Conservation (phyloP, 2,329 filamentous ascomycete genomes). For the Nannizziopsis barbatae region DNA sequence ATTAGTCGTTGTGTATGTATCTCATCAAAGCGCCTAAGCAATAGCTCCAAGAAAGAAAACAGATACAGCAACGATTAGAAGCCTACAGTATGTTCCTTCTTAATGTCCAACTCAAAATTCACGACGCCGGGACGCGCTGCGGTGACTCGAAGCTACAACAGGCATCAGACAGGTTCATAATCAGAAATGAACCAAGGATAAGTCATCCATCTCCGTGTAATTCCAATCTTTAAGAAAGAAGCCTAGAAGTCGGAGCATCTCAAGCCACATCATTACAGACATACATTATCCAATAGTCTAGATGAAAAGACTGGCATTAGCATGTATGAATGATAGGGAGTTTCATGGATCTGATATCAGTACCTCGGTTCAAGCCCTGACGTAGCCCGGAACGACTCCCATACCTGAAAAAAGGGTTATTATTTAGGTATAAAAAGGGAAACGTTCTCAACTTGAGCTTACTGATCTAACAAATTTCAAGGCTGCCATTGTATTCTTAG, state of each 20-base stretch:
- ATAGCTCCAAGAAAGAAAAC: background rate
- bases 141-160: slow-evolving; percentile 47
- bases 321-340: background rate
- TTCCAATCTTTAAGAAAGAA: no score
- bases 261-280: slow-evolving; percentile 14
- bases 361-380: slow-evolving; percentile 86
- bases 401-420: slow-evolving; percentile 46
- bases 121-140: slow-evolving; percentile 50
- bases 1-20: no score
- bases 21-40: background rate
- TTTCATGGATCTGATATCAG: background rate
- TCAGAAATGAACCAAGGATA: background rate
- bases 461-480: slow-evolving; percentile 56
- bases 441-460: slow-evolving; percentile 21
- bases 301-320: background rate
- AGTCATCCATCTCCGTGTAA: background rate
- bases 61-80: slow-evolving; percentile 11
- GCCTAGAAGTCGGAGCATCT: background rate
- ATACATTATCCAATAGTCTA: slow-evolving; percentile 33
- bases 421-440: slow-evolving; percentile 17
- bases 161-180: slow-evolving; percentile 8
- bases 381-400: slow-evolving; percentile 72
- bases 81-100: slow-evolving; percentile 53
- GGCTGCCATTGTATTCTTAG: slow-evolving; percentile 37
- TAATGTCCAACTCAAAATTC: slow-evolving; percentile 53